Conservation (phyloP, 2,329 filamentous ascomycete genomes). For the Leptographium lundbergii region DNA sequence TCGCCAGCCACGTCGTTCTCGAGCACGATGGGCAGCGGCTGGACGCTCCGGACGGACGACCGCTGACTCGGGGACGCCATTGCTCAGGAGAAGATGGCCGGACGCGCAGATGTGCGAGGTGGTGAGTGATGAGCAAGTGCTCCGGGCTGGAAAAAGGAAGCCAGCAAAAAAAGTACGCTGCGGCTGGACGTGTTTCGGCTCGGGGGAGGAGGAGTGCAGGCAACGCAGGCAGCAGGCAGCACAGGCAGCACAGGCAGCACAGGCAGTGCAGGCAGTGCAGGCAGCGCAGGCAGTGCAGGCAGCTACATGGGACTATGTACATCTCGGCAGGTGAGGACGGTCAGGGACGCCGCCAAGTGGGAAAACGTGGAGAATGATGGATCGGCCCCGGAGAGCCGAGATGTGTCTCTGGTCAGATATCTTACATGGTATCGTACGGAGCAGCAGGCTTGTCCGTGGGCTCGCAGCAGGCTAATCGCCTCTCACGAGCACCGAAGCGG, state of each 20-base stretch:
- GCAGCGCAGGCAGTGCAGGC: neutral
- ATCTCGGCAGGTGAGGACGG: no score
- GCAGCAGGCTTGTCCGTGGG: neutral
- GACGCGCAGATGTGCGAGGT: neutral
- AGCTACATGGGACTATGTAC: neutral
- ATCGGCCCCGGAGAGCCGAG: neutral
- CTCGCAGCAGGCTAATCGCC: neutral
- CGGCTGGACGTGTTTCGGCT: neutral
- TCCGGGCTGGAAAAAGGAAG: neutral
- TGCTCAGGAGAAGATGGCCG: neutral
- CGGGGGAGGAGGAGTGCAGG: neutral
- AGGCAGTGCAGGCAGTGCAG: no score
- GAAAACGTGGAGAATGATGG: neutral
- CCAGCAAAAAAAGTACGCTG: neutral
- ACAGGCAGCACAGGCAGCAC: neutral
- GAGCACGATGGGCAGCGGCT: constrained; percentile 24
- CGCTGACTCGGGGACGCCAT: constrained; percentile 12
- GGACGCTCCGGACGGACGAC: constrained; percentile 13
- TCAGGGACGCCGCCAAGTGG: no score
- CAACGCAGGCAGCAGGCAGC: neutral
- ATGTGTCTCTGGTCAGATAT: no score
- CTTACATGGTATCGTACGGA: no score
- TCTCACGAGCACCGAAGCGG: neutral
- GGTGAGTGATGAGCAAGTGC: neutral
- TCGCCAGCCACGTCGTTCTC: constrained; percentile 18